Evolutionary conservation across 1,139 yeast genomes (phyloP).

Genomic region (Suhomyces panamericanus): DNA sequence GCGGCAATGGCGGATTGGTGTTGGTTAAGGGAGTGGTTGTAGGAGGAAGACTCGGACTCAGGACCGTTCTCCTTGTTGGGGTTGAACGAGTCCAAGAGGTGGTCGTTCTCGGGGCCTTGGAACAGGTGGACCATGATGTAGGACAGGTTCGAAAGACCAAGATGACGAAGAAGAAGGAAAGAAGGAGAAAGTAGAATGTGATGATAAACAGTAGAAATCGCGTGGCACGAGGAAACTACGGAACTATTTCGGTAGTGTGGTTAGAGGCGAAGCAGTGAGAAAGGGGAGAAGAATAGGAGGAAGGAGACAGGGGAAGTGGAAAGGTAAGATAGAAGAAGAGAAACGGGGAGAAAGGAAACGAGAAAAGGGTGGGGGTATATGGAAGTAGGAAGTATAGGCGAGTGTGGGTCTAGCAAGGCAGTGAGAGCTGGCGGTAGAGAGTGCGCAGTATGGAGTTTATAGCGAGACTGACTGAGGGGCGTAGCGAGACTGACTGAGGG

Average conservation of each 20-base stretch:
- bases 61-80: slow-evolving; percentile 4
- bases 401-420: background rate
- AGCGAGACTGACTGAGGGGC: background rate
- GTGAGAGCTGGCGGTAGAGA: background rate
- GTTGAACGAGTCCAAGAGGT: slow-evolving; percentile 11
- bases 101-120: slow-evolving; percentile 1
- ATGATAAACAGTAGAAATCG: too few relatives aligned
- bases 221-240: too few relatives aligned
- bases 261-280: too few relatives aligned
- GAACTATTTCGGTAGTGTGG: too few relatives aligned
- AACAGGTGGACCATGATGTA: background rate
- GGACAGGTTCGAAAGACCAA: too few relatives aligned
- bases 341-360: background rate
- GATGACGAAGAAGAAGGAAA: too few relatives aligned
- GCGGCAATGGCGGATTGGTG: background rate
- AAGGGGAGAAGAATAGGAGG: background rate
- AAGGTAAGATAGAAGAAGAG: background rate
- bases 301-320: background rate
- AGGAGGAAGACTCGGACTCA: background rate
- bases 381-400: background rate
- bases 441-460: background rate
- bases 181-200: too few relatives aligned
- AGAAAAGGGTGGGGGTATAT: background rate
- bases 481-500: background rate
- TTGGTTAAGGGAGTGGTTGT: too few relatives aligned